phyloP scores from a whole-genome alignment of 192 early-diverging fungal species.

The Funneliformis geosporum region DNA sequence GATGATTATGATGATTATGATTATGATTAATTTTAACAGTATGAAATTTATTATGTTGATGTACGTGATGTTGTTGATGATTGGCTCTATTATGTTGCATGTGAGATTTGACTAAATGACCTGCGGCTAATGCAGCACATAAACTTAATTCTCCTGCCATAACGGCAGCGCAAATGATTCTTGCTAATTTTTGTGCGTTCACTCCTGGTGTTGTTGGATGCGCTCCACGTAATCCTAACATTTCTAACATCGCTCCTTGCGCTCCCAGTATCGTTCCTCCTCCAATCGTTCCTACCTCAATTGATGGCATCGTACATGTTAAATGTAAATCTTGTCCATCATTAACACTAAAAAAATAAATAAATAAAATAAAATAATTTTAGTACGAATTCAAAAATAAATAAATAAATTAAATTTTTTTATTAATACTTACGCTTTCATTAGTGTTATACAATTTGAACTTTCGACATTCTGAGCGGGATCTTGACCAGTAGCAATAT shows the following conservation, averaged over 20 bases:
- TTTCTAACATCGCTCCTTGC: conserved; percentile 84
- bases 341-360: conserved; percentile 54
- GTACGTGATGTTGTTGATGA: conserved; percentile 28
- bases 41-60: conserved; percentile 28
- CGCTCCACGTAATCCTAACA: conserved; percentile 85
- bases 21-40: neutral
- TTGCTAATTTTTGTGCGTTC: conserved; percentile 83
- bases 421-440: conserved; percentile 64
- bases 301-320: conserved; percentile 89
- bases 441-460: conserved; percentile 90
- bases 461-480: conserved; percentile 95
- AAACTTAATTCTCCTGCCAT: conserved; percentile 93
- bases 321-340: conserved; percentile 78
- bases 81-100: conserved; percentile 83
- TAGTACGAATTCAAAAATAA: neutral
- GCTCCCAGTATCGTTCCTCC: conserved; percentile 85
- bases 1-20: conserved; percentile 1
- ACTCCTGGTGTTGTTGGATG: conserved; percentile 74
- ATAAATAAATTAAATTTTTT: neutral
- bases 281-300: conserved; percentile 93
- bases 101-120: conserved; percentile 86
- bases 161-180: conserved; percentile 83
- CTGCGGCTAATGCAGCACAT: conserved; percentile 82
- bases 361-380: neutral
- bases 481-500: conserved; percentile 91